Evolutionary conservation across 163 green algal genomes (phyloP).

Genomic region (Chlorella variabilis): DNA sequence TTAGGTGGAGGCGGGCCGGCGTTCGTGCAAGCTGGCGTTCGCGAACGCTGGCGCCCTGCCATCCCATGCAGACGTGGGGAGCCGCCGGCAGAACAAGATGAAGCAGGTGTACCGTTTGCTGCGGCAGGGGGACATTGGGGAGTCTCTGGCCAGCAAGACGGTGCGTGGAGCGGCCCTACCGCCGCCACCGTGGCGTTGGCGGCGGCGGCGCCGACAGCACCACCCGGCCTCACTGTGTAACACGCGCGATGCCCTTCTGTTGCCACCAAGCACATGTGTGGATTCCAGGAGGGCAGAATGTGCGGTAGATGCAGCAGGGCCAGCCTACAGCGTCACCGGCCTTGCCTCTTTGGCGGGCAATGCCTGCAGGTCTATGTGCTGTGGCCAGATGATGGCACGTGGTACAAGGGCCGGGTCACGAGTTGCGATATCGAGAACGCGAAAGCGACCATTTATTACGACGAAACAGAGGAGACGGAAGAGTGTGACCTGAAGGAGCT

Average conservation of each 20-base stretch:
- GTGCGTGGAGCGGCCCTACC: constrained; percentile 14
- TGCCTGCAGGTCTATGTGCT: constrained; percentile 67
- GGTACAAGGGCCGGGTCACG: constrained; percentile 72
- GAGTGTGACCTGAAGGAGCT: constrained; percentile 66
- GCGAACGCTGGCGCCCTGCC: no score
- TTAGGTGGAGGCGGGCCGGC: no score
- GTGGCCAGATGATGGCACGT: constrained; percentile 76
- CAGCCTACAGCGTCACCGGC: no score
- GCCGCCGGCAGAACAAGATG: constrained; percentile 7
- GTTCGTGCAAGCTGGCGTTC: no score
- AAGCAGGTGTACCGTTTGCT: constrained; percentile 49
- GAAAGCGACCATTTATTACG: constrained; percentile 66
- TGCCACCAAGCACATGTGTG: background rate
- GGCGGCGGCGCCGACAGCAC: background rate
- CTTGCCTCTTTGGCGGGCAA: background rate
- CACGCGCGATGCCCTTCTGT: background rate
- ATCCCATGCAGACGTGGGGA: background rate
- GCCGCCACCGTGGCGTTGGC: background rate
- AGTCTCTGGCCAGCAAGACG: constrained; percentile 26
- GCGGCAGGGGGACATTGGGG: constrained; percentile 26
- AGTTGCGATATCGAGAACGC: constrained; percentile 40
- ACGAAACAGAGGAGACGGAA: constrained; percentile 70
- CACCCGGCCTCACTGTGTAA: background rate
- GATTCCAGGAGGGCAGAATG: no score
- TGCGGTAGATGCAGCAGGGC: no score